Conservation (phyloP, 768 basidiomycete genomes). For the Russula dissimulans region DNA sequence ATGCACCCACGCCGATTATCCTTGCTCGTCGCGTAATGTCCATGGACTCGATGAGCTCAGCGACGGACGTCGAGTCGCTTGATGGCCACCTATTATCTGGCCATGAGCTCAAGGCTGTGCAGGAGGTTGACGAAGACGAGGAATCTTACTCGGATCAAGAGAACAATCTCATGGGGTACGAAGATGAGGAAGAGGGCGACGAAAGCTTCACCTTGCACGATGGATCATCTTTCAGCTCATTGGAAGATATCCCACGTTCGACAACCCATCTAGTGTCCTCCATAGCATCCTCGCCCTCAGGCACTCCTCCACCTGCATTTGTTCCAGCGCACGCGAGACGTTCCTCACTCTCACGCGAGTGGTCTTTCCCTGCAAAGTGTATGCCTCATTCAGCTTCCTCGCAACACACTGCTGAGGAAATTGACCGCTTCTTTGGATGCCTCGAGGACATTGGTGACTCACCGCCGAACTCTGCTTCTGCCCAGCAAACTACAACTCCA, state of each 20-base stretch:
- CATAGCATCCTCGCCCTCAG: conserved; percentile 26
- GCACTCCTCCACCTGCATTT: conserved; percentile 22
- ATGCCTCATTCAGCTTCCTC: conserved; percentile 10
- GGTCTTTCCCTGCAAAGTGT: conserved; percentile 44
- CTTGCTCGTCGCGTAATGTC: conserved; percentile 48
- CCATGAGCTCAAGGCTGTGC: conserved; percentile 40
- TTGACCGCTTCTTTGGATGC: conserved; percentile 74
- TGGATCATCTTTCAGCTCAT: conserved; percentile 24
- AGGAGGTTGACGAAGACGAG: conserved; percentile 42
- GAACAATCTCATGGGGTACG: conserved; percentile 53
- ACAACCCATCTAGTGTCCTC: conserved; percentile 27
- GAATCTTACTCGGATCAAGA: conserved; percentile 39
- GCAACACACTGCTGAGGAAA: conserved; percentile 34
- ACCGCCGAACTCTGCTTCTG: conserved; percentile 31
- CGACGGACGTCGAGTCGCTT: conserved; percentile 58
- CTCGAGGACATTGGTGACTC: conserved; percentile 43
- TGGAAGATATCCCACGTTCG: conserved; percentile 25
- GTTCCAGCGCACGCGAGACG: conserved; percentile 26
- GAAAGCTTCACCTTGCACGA: conserved; percentile 37
- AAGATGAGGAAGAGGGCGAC: conserved; percentile 66
- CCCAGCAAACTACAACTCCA: conserved; percentile 39
- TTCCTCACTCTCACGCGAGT: conserved; percentile 51
- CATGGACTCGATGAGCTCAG: conserved; percentile 54
- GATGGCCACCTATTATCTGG: conserved; percentile 33
- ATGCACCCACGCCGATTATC: conserved; percentile 38